These are phyloP conservation scores for Pleurotus salmoneostramineus DNA, from an alignment of 768 basidiomycete genomes.

Conservation along the genomic window DNA sequence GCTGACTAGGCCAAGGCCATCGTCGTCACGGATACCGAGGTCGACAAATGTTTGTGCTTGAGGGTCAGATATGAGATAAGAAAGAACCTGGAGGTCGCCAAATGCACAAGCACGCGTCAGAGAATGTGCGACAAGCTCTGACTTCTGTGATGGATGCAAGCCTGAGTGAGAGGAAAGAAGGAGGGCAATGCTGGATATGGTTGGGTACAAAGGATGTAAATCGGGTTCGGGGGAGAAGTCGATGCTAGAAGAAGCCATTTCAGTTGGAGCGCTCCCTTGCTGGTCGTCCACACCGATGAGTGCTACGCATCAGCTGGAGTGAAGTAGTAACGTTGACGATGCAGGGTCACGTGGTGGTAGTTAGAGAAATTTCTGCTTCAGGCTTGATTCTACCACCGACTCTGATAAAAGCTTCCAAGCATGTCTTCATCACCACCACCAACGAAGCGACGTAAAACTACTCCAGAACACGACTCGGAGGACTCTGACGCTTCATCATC, in stretches of 20 bases:
- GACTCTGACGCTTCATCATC: conserved; percentile 9
- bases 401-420: no score
- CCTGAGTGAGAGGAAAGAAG: conserved; percentile 67
- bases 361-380: neutral
- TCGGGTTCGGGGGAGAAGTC: conserved; percentile 76
- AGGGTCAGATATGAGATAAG: conserved; percentile 66
- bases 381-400: no score
- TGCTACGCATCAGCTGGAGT: neutral
- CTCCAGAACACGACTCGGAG: conserved; percentile 20
- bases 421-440: conserved; percentile 40
- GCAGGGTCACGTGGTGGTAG: neutral
- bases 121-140: conserved; percentile 69
- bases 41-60: conserved; percentile 67
- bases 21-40: conserved; percentile 73
- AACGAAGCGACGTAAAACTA: conserved; percentile 55
- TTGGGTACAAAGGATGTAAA: conserved; percentile 75
- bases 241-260: conserved; percentile 26
- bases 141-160: conserved; percentile 63
- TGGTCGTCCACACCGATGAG: no score
- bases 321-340: neutral
- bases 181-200: conserved; percentile 53
- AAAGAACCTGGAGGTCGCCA: conserved; percentile 68
- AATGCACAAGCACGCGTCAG: conserved; percentile 74
- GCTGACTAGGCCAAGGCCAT: conserved; percentile 79
- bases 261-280: no score